These are phyloP conservation scores for Silene latifolia DNA, from an alignment of 148 eudicot genomes.

Conservation along the genomic window DNA sequence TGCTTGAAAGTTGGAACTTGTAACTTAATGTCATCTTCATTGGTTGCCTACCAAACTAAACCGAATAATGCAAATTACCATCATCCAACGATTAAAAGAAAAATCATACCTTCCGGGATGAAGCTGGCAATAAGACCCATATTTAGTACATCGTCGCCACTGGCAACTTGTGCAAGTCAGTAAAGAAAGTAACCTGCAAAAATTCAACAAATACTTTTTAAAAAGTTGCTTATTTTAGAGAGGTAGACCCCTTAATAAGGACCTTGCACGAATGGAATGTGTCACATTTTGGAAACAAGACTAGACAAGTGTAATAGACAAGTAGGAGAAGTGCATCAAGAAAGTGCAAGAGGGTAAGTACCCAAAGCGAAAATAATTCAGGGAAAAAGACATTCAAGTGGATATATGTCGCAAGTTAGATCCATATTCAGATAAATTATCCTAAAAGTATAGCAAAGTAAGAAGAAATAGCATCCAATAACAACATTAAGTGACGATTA, in stretches of 20 bases:
- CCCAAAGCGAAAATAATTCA: background rate
- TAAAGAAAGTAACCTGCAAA: constrained; percentile 17
- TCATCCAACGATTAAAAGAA: constrained; percentile 4
- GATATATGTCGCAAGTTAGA: too few species aligned
- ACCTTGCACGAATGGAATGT: constrained; percentile 14
- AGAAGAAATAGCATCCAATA: background rate
- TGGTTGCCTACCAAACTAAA: background rate
- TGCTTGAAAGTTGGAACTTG: background rate
- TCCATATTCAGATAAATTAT: background rate
- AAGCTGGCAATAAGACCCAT: constrained; percentile 17
- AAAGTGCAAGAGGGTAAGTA: constrained; percentile 20
- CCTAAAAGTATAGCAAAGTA: constrained; percentile 6
- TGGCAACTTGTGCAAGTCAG: constrained; percentile 17
- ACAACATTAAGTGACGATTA: too few species aligned
- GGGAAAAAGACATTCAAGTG: too few species aligned
- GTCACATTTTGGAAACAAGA: constrained; percentile 16
- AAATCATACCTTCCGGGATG: constrained; percentile 19
- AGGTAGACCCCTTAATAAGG: constrained; percentile 14
- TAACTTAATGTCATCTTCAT: background rate
- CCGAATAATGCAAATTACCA: background rate
- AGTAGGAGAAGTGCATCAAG: constrained; percentile 14
- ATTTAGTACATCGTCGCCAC: background rate
- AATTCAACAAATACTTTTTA: background rate
- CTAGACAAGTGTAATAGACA: constrained; percentile 21
- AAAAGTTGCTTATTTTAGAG: background rate